Evolutionary conservation across 225 moss, liverwort and hornwort genomes (phyloP).

Genomic region (Thuidium tamariscinum): DNA sequence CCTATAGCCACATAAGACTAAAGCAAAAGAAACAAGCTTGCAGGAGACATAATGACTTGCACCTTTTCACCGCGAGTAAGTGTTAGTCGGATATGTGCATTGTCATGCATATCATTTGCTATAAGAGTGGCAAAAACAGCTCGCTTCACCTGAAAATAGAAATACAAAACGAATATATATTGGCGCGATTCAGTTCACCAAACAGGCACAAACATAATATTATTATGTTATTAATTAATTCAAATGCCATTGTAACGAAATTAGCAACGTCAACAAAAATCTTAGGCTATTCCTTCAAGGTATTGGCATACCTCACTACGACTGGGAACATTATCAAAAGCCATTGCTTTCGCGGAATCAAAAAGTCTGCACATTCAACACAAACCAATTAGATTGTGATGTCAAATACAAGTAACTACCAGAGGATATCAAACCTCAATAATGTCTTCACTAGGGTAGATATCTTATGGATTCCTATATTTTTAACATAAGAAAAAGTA

Average conservation of each 20-base stretch:
- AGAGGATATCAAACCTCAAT: background rate
- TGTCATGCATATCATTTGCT: constrained; percentile 72
- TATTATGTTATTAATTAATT: background rate
- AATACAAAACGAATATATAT: background rate
- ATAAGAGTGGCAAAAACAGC: constrained; percentile 73
- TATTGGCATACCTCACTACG: constrained; percentile 46
- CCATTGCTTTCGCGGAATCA: constrained; percentile 91
- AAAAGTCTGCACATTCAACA: constrained; percentile 52
- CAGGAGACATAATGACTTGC: background rate
- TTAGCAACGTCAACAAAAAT: background rate
- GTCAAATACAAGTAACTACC: background rate
- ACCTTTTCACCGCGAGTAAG: constrained; percentile 89
- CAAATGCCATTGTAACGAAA: background rate
- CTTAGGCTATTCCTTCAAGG: background rate
- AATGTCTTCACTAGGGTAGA: background rate
- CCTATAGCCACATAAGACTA: background rate
- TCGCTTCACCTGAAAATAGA: constrained; percentile 43
- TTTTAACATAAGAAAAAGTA: background rate
- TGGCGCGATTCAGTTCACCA: background rate
- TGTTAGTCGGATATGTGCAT: constrained; percentile 66
- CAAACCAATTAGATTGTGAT: background rate
- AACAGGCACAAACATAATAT: background rate
- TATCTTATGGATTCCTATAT: background rate
- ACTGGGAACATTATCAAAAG: constrained; percentile 55
- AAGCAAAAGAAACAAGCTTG: background rate